Evolutionary conservation across 352 stramenopile species (phyloP), one percentile per base, ranked within the genome.

Genomic region (Thalassiosira livingstoniorum): DNA sequence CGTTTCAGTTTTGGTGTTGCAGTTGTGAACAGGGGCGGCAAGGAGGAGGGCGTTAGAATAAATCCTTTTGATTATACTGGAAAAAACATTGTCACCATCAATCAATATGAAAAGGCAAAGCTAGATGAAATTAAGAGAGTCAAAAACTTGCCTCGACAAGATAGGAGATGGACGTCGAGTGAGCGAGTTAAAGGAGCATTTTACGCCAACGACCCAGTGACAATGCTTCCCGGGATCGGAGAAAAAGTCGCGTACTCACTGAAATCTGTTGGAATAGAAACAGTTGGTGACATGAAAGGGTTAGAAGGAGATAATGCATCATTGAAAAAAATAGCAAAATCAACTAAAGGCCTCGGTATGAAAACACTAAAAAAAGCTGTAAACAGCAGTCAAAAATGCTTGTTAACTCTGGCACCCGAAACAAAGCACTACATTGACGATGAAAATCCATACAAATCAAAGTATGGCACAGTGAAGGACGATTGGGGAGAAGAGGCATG

Each of bases 381-480:
- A n/a, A n/a, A n/a, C n/a, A n/a, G n/a, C n/a, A n/a, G n/a, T n/a
- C n/a, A n/a, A n/a, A n/a, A n/a, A n/a, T n/a, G n/a, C n/a, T n/a
- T n/a, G n/a, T n/a, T n/a, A n/a, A n/a, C n/a, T n/a, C n/a, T n/a
- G n/a, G n/a, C 42, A 21, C 62, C 62, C 39, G 21, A 32, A 23
- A 32, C 25, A n/a, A 53, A 18, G 5, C 18, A 55, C 35, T 58
- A 37, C 7, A 23, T 31, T 3, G 23, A 58, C 2, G 15, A 37
- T 53, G 62, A 37, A 58, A 71, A 71, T 58, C 62, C 62, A 18
- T 71, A 71, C 27, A 10, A 37, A 23, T 23, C 37, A 31, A 55
- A 34, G 39, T 71, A 58, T n/a, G 42, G 62, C n/a, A n/a, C n/a
- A n/a, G n/a, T n/a, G n/a, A n/a, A n/a, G n/a, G n/a, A n/a, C n/a